phyloP scores from a whole-genome alignment of 2,329 filamentous ascomycete genomes.

The Microcera coccophila region DNA sequence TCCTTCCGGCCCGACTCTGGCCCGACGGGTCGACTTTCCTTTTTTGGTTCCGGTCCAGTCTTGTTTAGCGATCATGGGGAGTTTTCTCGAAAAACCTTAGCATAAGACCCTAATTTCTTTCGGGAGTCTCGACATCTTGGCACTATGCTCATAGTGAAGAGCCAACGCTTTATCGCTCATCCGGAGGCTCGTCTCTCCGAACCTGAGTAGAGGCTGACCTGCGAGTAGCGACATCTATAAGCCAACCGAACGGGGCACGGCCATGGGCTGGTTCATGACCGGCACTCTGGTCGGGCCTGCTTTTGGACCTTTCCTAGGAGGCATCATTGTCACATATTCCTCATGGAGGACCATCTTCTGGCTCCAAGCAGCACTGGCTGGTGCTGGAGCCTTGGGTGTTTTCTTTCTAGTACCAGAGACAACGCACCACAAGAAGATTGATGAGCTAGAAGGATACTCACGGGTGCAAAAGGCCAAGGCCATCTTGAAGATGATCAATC shows the following conservation, averaged over 20 bases:
- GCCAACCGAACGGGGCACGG: conserved; percentile 65
- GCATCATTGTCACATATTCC: conserved; percentile 70
- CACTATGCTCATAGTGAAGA: too few species aligned
- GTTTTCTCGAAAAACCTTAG: neutral
- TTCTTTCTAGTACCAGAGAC: conserved; percentile 70
- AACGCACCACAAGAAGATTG: conserved; percentile 59
- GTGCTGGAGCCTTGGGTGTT: conserved; percentile 54
- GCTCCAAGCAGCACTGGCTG: conserved; percentile 67
- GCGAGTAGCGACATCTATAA: conserved; percentile 55
- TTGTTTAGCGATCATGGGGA: too few species aligned
- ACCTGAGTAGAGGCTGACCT: conserved; percentile 11
- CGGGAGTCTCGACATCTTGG: too few species aligned
- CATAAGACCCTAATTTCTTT: too few species aligned
- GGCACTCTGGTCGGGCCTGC: conserved; percentile 70
- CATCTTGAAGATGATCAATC: conserved; percentile 63
- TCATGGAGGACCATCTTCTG: conserved; percentile 75
- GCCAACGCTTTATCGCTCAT: too few species aligned
- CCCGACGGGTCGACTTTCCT: too few species aligned
- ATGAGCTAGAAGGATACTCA: conserved; percentile 57
- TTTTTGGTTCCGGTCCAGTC: too few species aligned
- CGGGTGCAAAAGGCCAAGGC: conserved; percentile 46
- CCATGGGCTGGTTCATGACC: conserved; percentile 68
- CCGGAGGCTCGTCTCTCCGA: neutral
- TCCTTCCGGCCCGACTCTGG: neutral
- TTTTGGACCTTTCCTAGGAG: conserved; percentile 66